phyloP scores from a whole-genome alignment of 225 moss, liverwort and hornwort genomes.

The Pleurozium schreberi region DNA sequence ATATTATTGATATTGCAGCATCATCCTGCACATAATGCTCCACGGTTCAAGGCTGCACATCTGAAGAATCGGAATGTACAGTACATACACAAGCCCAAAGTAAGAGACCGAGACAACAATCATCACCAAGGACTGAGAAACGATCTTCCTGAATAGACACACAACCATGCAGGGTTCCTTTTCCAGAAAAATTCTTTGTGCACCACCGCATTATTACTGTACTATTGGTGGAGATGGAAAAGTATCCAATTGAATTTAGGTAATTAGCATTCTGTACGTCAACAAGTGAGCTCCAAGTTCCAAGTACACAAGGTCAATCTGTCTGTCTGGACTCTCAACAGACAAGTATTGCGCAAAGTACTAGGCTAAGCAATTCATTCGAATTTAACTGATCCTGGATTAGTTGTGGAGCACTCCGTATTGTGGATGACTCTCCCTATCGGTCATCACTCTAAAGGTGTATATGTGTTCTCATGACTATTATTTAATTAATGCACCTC shows the following conservation, averaged over 20 bases:
- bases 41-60: not conserved
- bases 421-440: not conserved
- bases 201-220: not conserved
- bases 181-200: not conserved
- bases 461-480: not conserved
- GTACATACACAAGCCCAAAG: not conserved
- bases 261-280: not conserved
- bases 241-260: slow-evolving; percentile 1
- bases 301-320: slow-evolving; percentile 15
- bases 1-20: not conserved
- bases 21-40: not conserved
- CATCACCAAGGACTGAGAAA: slow-evolving; percentile 8
- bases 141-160: slow-evolving; percentile 19
- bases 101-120: not conserved
- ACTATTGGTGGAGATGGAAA: not conserved
- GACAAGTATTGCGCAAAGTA: slow-evolving; percentile 18
- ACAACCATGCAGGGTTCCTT: slow-evolving; percentile 23
- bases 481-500: not conserved
- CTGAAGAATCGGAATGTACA: slow-evolving; percentile 4
- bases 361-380: not conserved
- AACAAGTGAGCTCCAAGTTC: slow-evolving; percentile 9
- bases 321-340: slow-evolving; percentile 23
- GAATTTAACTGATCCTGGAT: not conserved
- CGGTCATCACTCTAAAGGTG: not conserved
- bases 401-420: not conserved